Evolutionary conservation across 768 basidiomycete genomes (phyloP).

Genomic region (Macrolepiota dolichaula): DNA sequence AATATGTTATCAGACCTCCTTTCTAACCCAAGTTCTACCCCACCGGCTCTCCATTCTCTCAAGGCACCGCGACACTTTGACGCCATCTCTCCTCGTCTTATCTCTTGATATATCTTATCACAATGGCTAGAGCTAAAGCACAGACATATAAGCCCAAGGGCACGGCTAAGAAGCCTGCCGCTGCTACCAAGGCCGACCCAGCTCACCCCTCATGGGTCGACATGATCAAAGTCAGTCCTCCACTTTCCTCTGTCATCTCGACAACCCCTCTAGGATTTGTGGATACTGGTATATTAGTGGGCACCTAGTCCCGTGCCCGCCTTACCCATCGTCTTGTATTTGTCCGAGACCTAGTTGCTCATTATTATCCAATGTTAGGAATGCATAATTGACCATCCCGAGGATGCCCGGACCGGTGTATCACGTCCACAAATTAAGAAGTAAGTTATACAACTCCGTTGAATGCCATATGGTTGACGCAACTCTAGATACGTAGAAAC

Average conservation of each 20-base stretch:
- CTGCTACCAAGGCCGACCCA: constrained; percentile 35
- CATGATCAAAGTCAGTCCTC: constrained; percentile 70
- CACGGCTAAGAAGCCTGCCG: constrained; percentile 43
- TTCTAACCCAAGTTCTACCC: constrained; percentile 25
- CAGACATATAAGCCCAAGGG: constrained; percentile 28
- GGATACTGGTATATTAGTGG: no score
- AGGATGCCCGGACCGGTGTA: constrained; percentile 80
- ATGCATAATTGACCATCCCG: constrained; percentile 69
- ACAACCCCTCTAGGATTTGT: no score
- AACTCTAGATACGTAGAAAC: constrained; percentile 72
- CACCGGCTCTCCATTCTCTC: constrained; percentile 8
- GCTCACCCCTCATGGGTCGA: constrained; percentile 65
- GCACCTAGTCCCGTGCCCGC: not conserved
- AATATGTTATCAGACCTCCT: constrained; percentile 35
- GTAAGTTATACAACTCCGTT: constrained; percentile 34
- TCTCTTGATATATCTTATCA: constrained; percentile 17
- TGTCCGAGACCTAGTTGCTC: constrained; percentile 9
- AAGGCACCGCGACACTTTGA: not conserved
- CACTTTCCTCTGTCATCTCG: not conserved
- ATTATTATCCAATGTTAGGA: constrained; percentile 48
- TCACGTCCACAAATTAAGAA: constrained; percentile 94
- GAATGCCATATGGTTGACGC: constrained; percentile 15
- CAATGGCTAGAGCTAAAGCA: constrained; percentile 31
- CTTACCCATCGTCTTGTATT: not conserved
- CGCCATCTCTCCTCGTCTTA: not conserved